Evolutionary conservation across 176 grass and related monocot species (phyloP).

Genomic region (Triticum urartu): DNA sequence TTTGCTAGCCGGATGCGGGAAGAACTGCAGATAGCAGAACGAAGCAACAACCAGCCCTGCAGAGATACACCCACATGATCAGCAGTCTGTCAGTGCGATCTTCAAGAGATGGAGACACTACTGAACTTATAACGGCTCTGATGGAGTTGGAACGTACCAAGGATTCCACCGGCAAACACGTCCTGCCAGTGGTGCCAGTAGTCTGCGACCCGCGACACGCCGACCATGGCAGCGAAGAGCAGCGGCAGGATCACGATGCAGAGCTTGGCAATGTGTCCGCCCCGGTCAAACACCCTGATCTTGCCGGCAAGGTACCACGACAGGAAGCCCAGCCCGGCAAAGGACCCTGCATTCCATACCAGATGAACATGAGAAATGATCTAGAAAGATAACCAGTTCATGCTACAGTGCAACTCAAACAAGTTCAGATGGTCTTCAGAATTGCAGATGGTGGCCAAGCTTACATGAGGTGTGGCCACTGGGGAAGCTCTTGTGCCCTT

Average conservation of each 20-base stretch:
- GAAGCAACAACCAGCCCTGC: slow-evolving; percentile 40
- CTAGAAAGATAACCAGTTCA: neutral
- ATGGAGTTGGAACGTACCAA: slow-evolving; percentile 4
- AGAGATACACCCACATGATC: neutral
- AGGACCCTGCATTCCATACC: slow-evolving; percentile 32
- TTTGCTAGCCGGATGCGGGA: slow-evolving; percentile 31
- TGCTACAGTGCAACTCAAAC: neutral
- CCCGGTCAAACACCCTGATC: slow-evolving; percentile 37
- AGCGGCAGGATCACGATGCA: slow-evolving; percentile 43
- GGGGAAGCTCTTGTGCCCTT: slow-evolving; percentile 48
- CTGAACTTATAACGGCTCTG: neutral
- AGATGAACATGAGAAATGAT: neutral
- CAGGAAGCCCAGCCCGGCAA: slow-evolving; percentile 46
- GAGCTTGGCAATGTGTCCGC: slow-evolving; percentile 43
- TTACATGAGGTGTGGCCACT: slow-evolving; percentile 41
- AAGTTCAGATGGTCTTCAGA: neutral
- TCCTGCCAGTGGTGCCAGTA: slow-evolving; percentile 70
- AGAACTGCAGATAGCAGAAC: slow-evolving; percentile 46
- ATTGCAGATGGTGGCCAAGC: neutral
- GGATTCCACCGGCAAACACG: slow-evolving; percentile 37
- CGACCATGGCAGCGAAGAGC: slow-evolving; percentile 41
- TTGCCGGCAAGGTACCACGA: slow-evolving; percentile 57
- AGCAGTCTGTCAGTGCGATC: neutral
- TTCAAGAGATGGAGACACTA: neutral
- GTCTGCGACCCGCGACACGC: slow-evolving; percentile 40